phyloP scores from a whole-genome alignment of 768 basidiomycete species.

The Tulasnella sp. region DNA sequence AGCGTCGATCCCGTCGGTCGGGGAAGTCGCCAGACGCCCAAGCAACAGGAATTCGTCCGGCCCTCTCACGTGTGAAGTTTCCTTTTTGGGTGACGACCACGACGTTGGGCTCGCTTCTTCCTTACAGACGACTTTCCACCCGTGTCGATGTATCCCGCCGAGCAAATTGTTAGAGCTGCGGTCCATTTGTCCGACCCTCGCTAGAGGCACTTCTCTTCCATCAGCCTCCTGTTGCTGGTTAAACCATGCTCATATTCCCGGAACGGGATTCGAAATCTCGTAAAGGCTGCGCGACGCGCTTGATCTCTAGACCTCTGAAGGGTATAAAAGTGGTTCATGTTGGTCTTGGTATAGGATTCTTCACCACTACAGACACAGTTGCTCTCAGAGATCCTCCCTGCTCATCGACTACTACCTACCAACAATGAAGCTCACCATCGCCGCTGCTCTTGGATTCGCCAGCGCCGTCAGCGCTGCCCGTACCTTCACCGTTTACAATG shows the following conservation, averaged over 20 bases:
- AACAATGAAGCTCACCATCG: constrained; percentile 6
- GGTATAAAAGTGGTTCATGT: neutral
- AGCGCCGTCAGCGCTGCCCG: constrained; percentile 24
- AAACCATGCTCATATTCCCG: neutral
- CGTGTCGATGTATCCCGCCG: neutral
- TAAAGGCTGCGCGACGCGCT: neutral
- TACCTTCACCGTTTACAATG: constrained; percentile 48
- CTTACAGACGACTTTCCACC: neutral
- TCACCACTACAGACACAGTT: neutral
- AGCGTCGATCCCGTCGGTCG: neutral
- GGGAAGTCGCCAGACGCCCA: neutral
- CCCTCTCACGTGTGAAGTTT: neutral
- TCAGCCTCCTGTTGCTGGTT: neutral
- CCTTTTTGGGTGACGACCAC: neutral
- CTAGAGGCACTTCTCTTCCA: neutral
- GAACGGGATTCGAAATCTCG: neutral
- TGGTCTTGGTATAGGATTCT: neutral
- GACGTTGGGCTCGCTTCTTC: neutral
- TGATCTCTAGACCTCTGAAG: neutral
- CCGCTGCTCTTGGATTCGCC: constrained; percentile 6
- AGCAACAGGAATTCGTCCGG: neutral
- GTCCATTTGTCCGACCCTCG: neutral
- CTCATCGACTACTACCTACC: neutral
- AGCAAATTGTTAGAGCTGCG: neutral
- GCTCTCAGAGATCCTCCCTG: neutral